A percentile compares a stretch with the other conserved stretches of the same genome.
Conservation (phyloP, 352 stramenopile genomes). For the Phytopythium mirpurense region DNA sequence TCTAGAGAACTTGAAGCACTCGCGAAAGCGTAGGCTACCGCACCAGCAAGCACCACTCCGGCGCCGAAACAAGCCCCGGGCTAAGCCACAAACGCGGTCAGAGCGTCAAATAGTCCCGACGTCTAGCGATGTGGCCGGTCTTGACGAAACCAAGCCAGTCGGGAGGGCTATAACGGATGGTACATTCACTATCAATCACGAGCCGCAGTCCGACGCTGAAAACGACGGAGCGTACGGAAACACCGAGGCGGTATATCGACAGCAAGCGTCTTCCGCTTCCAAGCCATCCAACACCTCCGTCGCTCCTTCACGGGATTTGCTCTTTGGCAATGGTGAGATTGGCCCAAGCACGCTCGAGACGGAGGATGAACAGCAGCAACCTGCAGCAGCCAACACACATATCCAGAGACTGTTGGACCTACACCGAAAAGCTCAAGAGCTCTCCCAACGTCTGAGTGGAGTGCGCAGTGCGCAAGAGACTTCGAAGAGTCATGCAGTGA, state of each 20-base stretch:
- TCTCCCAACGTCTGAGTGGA: slow-evolving; percentile 16
- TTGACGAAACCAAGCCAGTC: neutral
- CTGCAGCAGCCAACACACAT: neutral
- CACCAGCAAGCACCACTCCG: slow-evolving; percentile 5
- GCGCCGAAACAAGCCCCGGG: slow-evolving; percentile 2
- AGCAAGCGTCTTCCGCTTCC: neutral
- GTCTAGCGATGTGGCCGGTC: neutral
- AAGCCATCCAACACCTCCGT: neutral
- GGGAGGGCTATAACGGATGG: too few species aligned
- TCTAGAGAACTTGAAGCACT: slow-evolving; percentile 17
- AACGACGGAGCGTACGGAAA: neutral
- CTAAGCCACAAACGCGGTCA: neutral
- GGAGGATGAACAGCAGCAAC: neutral
- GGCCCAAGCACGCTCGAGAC: neutral
- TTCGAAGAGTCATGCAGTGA: neutral
- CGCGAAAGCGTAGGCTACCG: slow-evolving; percentile 1
- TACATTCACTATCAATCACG: neutral
- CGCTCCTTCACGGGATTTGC: neutral
- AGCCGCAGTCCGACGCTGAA: slow-evolving; percentile 2
- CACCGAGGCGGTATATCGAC: neutral
- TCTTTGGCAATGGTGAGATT: slow-evolving; percentile 8
- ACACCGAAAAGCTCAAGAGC: slow-evolving; percentile 13
- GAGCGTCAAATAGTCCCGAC: too few species aligned
- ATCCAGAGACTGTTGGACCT: slow-evolving; percentile 25
- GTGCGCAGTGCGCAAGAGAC: slow-evolving; percentile 6